Evolutionary conservation across 108 stramenopile species (phyloP), one percentile per base, ranked within the genome.

Genomic region (Pinguiococcus pyrenoidosus): DNA sequence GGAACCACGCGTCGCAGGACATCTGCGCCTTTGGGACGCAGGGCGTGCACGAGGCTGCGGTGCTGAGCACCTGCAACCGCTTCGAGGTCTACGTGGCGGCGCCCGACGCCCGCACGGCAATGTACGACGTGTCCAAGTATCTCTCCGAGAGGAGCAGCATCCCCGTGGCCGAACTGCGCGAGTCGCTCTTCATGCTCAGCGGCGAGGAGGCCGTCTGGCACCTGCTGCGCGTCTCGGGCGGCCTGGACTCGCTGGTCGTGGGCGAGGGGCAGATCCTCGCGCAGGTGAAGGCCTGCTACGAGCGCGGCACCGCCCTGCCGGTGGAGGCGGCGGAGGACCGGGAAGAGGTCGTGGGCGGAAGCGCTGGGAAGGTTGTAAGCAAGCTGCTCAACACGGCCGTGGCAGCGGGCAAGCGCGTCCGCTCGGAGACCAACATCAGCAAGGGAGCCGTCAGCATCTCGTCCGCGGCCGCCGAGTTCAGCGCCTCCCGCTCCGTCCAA

Each of bases 221-320:
- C 67, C 62, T 92, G 54, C 82, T 97, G 76, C 68, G 87, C 25
- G 96, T 97, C 7, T 74, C 90, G 16, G 96, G 87, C 14, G 96
- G 96, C 23, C 64, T 97, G 43, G 96, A 97, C 63, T 90, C 88
- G 1, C 68, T 97, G 39, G 84, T 97, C n/a, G 92, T 97, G 2
- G 96, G 96, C 13, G 96, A 97, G 68, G 92, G 92, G 33, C 96
- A 97, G 69, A 97, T 97, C 64, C 57, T 97, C 10, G 79, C 82
- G 12, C 95, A 96, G 72, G 65, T 66, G 17, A 21, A 27, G 36
- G n/a, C 8, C 46, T 93, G 92, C 66, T 87, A 97, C 51, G 58
- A 85, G 37, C 87, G 89, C 63, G 89, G 87, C 40, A 87, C 88
- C 48, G n/a, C n/a, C n/a, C n/a, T 42, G 22, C 41, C n/a, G n/a